phyloP scores from a whole-genome alignment of 192 early-diverging fungal genomes.

The Coemansia sp. region DNA sequence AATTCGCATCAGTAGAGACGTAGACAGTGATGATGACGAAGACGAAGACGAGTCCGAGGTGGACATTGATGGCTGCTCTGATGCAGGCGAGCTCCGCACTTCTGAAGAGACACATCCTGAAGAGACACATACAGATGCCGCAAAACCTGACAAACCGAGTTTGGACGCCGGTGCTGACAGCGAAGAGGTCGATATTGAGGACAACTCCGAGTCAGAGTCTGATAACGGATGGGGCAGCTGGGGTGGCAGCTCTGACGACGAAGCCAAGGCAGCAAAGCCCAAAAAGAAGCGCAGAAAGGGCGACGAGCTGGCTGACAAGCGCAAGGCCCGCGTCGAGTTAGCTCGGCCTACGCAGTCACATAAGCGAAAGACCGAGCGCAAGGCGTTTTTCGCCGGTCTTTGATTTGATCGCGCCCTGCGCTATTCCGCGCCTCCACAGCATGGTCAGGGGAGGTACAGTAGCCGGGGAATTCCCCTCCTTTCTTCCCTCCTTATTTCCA shows the following conservation, averaged over 20 bases:
- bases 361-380: conserved; percentile 19
- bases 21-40: conserved; percentile 8
- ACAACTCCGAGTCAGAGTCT: conserved; percentile 22
- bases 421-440: not conserved
- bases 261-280: not conserved
- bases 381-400: conserved; percentile 39
- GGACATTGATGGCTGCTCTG: conserved; percentile 45
- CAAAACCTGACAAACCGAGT: too few relatives aligned
- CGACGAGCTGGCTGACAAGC: conserved; percentile 26
- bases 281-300: conserved; percentile 14
- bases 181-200: conserved; percentile 42
- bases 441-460: not conserved
- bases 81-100: conserved; percentile 31
- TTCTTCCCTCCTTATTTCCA: not conserved
- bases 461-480: not conserved
- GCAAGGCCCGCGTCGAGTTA: conserved; percentile 20
- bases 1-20: conserved; percentile 44
- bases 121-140: too few relatives aligned
- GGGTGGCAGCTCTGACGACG: conserved; percentile 16
- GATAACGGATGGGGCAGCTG: conserved; percentile 42
- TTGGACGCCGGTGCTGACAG: conserved; percentile 5
- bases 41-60: conserved; percentile 25
- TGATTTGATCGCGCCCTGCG: conserved; percentile 3
- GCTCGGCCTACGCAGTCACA: conserved; percentile 12
- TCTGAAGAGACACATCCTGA: not conserved